A percentile compares a stretch with the other conserved stretches of the same genome.
Evolutionary conservation across 495 filamentous ascomycete genomes (phyloP).

Genomic region (Niebla homalea): DNA sequence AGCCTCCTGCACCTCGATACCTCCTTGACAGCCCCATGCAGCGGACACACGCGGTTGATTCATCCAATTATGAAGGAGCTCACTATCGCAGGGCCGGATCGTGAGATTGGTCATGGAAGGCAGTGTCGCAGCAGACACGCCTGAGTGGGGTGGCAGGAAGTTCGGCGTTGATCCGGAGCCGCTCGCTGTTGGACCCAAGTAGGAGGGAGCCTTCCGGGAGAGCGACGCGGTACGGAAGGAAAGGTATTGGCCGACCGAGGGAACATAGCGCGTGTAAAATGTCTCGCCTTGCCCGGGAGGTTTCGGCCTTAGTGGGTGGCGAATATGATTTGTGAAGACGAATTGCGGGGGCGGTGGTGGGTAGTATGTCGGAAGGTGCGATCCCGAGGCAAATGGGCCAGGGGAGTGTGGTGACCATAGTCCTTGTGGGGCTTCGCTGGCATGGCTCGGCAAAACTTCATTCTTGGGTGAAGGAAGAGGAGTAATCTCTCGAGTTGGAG

Average conservation of each 20-base stretch:
- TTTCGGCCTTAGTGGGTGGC: constrained; percentile 81
- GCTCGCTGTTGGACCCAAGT: constrained; percentile 17
- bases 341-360: constrained; percentile 74
- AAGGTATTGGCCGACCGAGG: constrained; percentile 69
- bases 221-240: constrained; percentile 67
- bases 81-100: constrained; percentile 44
- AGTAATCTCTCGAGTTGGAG: constrained; percentile 40
- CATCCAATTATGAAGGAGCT: constrained; percentile 82
- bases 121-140: constrained; percentile 17
- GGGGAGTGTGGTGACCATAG: constrained; percentile 27
- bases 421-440: constrained; percentile 18
- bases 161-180: constrained; percentile 15
- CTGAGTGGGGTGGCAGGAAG: constrained; percentile 21
- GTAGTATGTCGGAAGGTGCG: constrained; percentile 81
- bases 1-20: constrained; percentile 45
- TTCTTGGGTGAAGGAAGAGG: constrained; percentile 11
- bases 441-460: constrained; percentile 19
- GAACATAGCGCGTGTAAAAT: constrained; percentile 80
- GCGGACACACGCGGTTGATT: constrained; percentile 69
- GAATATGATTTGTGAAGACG: constrained; percentile 60
- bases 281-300: constrained; percentile 77
- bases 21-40: constrained; percentile 66
- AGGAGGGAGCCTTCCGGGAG: constrained; percentile 15
- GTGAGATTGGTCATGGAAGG: constrained; percentile 24
- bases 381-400: constrained; percentile 61